Evolutionary conservation across 768 basidiomycete species (phyloP), one percentile per base, ranked within the genome.

Genomic region (Trametes punicea): DNA sequence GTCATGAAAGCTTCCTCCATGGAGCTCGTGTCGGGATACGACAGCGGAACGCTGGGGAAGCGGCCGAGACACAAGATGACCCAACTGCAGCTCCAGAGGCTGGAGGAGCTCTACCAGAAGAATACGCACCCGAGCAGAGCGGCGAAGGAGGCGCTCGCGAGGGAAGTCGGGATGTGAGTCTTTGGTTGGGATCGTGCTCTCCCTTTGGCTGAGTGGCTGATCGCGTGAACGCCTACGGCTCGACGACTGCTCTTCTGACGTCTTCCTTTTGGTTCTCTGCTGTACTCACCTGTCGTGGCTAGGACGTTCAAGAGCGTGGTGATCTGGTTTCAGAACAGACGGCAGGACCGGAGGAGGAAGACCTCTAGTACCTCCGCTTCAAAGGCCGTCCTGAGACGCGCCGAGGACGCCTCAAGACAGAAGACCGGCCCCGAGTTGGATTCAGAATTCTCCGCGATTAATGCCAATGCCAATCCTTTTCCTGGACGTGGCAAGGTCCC

Each of bases 21-120:
- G 54, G 45, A 57, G 34, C 55, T 51, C 3, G 47, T 46, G 16
- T 13, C 6, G 9, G 45, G 29, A 9, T 27, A 15, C n/a, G n/a
- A n/a, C 5, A 4, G 4, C 44, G 3, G 34, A 34, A 18, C 9
- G 6, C 36, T 11, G 27, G 61, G 59, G n/a, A 63, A 66, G 61
- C 73, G 69, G n/a, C 55, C 65, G 6, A 71, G 76, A 29, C 72
- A 73, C 52, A 75, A 74, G 46, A 62, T 78, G 66, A 69, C 77
- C 4, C 65, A 66, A 21, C 10, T 31, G 20, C 67, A 68, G 57
- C 63, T 66, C 9, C 57, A 59, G 53, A 53, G 55, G 27, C 62
- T 68, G n/a, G 67, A 68, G 53, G 59, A 52, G 46, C 54, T 68
- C 27, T 66, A 64, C 53, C 56, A 57, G 36, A 51, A 54, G 46